Base-by-base conservation (phyloP, 768 basidiomycete species). In the Pleurotus salmoneostramineus region DNA sequence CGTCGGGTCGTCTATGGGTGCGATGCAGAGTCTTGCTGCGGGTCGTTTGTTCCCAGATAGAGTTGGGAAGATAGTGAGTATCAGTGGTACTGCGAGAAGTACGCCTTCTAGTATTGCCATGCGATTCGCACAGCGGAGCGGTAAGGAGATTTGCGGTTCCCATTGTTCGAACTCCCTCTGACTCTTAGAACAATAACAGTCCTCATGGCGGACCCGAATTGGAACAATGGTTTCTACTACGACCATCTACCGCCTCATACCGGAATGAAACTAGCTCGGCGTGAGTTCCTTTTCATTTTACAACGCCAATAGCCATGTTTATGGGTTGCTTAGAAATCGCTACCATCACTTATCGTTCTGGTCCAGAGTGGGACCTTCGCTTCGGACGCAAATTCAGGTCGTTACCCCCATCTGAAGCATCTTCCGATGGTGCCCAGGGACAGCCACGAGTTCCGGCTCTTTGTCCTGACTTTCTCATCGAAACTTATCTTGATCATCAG, bases 191-290 rank as follows among this genome's bases (percentile, higher is more conserved):
- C 21, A 36, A 14, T 36, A 27, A n/a, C 61, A 98, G 97, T 99
- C 14, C 83, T 99, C 55, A 99, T 99, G 97, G 91, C 96, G 1
- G 97, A 99, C 72, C 96, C 96, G 0, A 98, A 98, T 62, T 99
- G 97, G 97, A 99, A 98, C 60, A 88, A 94, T 36, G 97, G 97
- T 3, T 98, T 96, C 72, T 99, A 99, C 70, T 99, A 99, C 68
- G 93, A 96, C 59, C 79, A 81, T 6, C 69, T 95, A n/a, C 97
- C 97, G 1, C 97, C 97, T 0, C 97, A 99, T 68, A 91, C 87
- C 1, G 97, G 97, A 32, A 98, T 99, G 95, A 99, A 99, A 70
- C 83, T 99, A 15, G 97, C 97, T 31, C 83, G 97, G 63, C 97
- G 95, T 97, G 66, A 52, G 73, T 50, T 65, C 37, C 37, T 40